Evolutionary conservation across 768 basidiomycete species (phyloP).

Genomic region (Hysterangium stoloniferum): DNA sequence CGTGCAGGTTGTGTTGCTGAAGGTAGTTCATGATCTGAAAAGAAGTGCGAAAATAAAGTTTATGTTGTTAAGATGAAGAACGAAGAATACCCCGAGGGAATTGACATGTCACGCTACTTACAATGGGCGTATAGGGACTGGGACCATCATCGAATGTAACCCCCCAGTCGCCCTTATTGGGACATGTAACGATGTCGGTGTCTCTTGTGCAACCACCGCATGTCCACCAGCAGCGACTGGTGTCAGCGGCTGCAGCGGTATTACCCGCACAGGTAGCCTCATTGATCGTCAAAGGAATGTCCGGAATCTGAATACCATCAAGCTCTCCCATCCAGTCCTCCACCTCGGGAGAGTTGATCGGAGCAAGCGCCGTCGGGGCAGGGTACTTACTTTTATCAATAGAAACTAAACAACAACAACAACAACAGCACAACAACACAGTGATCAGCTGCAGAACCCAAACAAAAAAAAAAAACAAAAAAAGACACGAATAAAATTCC

Average conservation of each 20-base stretch:
- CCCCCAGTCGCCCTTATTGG: constrained; percentile 67
- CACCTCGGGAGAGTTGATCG: constrained; percentile 53
- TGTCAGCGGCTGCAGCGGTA: constrained; percentile 45
- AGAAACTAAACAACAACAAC: constrained; percentile 9
- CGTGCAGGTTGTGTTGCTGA: constrained; percentile 46
- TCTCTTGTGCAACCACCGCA: constrained; percentile 64
- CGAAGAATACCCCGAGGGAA: background rate
- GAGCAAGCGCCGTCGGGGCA: background rate
- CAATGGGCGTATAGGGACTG: constrained; percentile 31
- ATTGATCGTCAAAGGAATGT: constrained; percentile 46
- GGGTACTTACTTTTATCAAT: constrained; percentile 12
- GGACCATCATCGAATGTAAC: constrained; percentile 84
- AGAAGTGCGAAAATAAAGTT: background rate
- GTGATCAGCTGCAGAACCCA: background rate
- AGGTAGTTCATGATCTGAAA: constrained; percentile 68
- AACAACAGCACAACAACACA: background rate
- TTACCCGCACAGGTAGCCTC: constrained; percentile 63
- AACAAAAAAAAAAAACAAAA: background rate
- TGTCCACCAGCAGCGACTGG: constrained; percentile 84
- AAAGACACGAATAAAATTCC: too few relatives aligned
- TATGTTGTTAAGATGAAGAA: background rate
- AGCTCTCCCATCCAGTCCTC: constrained; percentile 69
- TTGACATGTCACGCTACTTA: too few relatives aligned
- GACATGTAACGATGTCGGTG: constrained; percentile 61
- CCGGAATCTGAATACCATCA: constrained; percentile 60